phyloP scores from a whole-genome alignment of 345 rosid genomes.

The Hibiscus mutabilis region DNA sequence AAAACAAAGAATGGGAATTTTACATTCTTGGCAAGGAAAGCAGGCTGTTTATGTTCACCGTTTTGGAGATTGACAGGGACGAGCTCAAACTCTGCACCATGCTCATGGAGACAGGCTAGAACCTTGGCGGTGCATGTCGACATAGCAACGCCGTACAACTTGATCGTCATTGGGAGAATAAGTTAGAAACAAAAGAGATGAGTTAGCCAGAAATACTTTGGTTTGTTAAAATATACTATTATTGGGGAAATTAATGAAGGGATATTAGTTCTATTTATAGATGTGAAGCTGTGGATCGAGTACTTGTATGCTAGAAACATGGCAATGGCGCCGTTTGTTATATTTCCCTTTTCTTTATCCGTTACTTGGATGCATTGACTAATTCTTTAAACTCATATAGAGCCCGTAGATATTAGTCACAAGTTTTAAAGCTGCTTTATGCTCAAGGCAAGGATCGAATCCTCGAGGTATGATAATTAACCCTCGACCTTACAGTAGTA shows the following conservation, averaged over 20 bases:
- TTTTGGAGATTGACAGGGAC: constrained; percentile 49
- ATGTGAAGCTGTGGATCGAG: background rate
- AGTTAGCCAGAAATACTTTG: background rate
- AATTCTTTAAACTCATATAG: too few relatives aligned
- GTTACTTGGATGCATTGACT: too few relatives aligned
- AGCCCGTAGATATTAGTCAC: too few relatives aligned
- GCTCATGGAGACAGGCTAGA: constrained; percentile 57
- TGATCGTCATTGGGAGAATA: constrained; percentile 32
- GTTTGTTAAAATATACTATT: background rate
- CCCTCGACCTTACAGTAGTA: too few relatives aligned
- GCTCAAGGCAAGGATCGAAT: too few relatives aligned
- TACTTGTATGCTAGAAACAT: background rate
- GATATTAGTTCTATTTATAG: background rate
- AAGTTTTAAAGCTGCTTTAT: too few relatives aligned
- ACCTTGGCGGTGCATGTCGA: constrained; percentile 63
- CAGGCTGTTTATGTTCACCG: constrained; percentile 53
- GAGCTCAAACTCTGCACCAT: constrained; percentile 55
- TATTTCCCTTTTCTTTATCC: too few relatives aligned
- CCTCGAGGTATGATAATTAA: too few relatives aligned
- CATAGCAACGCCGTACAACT: constrained; percentile 51
- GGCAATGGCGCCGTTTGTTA: background rate
- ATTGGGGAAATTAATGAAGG: background rate
- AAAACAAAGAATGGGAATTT: background rate
- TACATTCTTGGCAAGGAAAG: constrained; percentile 60
- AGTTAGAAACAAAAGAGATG: background rate